A percentile compares a stretch with the other conserved stretches of the same genome.
Evolutionary conservation across 2,329 filamentous ascomycete genomes (phyloP).

Genomic region (Alternaria novae-zelandiae): DNA sequence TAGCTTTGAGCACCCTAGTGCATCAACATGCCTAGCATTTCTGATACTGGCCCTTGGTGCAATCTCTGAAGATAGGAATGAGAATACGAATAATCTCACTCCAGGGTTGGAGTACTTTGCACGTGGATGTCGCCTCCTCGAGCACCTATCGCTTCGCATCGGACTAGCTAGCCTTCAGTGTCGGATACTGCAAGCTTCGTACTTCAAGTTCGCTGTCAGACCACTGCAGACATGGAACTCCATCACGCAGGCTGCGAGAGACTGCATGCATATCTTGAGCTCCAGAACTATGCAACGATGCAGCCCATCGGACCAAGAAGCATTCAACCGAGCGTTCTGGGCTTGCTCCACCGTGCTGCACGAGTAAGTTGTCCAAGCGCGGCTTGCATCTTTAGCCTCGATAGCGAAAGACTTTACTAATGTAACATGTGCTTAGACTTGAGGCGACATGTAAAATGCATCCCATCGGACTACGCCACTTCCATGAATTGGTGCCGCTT

Average conservation of each 20-base stretch:
- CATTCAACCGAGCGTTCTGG: constrained; percentile 38
- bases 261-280: constrained; percentile 30
- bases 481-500: constrained; percentile 37
- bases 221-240: constrained; percentile 35
- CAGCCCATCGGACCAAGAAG: constrained; percentile 23
- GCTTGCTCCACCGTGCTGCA: constrained; percentile 32
- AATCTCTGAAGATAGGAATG: constrained; percentile 27
- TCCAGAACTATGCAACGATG: constrained; percentile 27
- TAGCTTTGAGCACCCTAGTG: constrained; percentile 13
- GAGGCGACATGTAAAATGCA: constrained; percentile 40
- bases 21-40: constrained; percentile 29
- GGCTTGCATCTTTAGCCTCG: neutral
- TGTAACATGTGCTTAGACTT: constrained; percentile 2
- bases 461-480: constrained; percentile 35
- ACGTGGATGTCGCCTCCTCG: constrained; percentile 27
- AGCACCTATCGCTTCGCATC: constrained; percentile 27
- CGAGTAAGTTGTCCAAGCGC: constrained; percentile 14
- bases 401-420: neutral
- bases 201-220: constrained; percentile 34
- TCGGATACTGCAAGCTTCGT: constrained; percentile 34
- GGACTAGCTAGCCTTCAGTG: constrained; percentile 32
- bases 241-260: constrained; percentile 24
- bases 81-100: constrained; percentile 16
- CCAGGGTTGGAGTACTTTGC: constrained; percentile 36
- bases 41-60: constrained; percentile 32